Conservation (phyloP, 345 rosid genomes). For the Limnanthes douglasii region DNA sequence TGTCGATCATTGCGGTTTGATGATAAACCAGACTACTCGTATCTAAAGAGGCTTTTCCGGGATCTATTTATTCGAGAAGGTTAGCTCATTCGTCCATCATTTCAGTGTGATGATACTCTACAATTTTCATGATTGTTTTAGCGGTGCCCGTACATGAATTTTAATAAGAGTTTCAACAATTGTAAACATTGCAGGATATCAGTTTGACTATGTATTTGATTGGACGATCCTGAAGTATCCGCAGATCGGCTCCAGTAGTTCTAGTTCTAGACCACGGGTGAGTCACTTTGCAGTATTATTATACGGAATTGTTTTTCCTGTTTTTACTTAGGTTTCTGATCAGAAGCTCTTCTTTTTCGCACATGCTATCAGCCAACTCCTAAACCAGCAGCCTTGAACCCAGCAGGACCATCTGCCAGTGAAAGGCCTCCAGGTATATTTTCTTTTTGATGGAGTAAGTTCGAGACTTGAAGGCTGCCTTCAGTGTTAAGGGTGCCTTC, state of each 20-base stretch:
- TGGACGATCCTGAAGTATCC: conserved; percentile 91
- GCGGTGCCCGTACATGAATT: neutral
- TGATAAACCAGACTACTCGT: conserved; percentile 94
- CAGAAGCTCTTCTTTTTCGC: no score
- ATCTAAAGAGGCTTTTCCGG: conserved; percentile 83
- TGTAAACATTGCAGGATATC: conserved; percentile 46
- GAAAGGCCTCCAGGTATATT: conserved; percentile 78
- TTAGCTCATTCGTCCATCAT: conserved; percentile 8
- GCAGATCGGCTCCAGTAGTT: conserved; percentile 35
- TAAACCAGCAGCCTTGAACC: conserved; percentile 36
- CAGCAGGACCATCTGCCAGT: conserved; percentile 49
- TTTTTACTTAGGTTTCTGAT: no score
- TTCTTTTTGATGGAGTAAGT: no score
- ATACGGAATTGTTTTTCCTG: conserved; percentile 1
- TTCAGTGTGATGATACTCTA: conserved; percentile 1
- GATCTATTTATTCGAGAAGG: conserved; percentile 94
- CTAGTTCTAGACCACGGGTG: conserved; percentile 64
- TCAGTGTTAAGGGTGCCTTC: no score
- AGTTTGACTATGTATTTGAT: conserved; percentile 87
- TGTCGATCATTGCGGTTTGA: conserved; percentile 93
- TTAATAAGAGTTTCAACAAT: conserved; percentile 1
- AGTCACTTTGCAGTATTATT: conserved; percentile 9
- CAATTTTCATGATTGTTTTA: neutral
- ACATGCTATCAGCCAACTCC: conserved; percentile 31
- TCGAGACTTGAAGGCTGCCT: no score